phyloP scores from a whole-genome alignment of 2,329 filamentous ascomycete genomes.

The Arthroderma sp. region DNA sequence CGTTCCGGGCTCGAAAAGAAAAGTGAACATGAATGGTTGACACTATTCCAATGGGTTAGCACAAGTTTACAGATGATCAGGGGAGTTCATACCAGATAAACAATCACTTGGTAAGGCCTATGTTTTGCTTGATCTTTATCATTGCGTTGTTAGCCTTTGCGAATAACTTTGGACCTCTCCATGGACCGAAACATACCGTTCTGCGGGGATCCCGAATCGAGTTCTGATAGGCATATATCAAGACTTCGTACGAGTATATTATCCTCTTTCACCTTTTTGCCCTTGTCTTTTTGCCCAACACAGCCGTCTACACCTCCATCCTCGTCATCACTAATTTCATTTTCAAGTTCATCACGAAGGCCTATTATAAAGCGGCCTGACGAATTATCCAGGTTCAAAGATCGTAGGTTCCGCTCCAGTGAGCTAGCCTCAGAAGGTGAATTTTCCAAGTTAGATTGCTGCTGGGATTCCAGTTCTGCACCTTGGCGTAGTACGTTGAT shows the following conservation, averaged over 20 bases:
- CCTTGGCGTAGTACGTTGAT: slow-evolving; percentile 16
- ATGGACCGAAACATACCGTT: too few relatives aligned
- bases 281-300: slow-evolving; percentile 16
- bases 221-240: too few relatives aligned
- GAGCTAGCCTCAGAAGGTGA: slow-evolving; percentile 12
- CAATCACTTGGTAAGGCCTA: slow-evolving; percentile 19
- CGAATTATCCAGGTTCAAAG: slow-evolving; percentile 15
- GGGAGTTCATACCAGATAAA: slow-evolving; percentile 28
- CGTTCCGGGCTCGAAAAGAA: slow-evolving; percentile 34
- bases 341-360: slow-evolving; percentile 29
- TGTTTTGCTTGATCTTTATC: too few relatives aligned
- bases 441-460: slow-evolving; percentile 8
- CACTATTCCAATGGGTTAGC: slow-evolving; percentile 3
- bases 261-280: slow-evolving; percentile 6
- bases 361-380: slow-evolving; percentile 31
- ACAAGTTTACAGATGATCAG: not conserved
- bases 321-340: slow-evolving; percentile 23
- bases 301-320: slow-evolving; percentile 1
- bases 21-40: slow-evolving; percentile 39
- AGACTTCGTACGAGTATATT: not conserved
- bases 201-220: too few relatives aligned
- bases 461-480: slow-evolving; percentile 3
- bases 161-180: too few relatives aligned
- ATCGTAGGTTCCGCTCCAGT: slow-evolving; percentile 11
- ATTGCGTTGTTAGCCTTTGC: too few relatives aligned